These are phyloP conservation scores for Pueraria montana DNA, from an alignment of 306 rosid species.

Conservation along the genomic window DNA sequence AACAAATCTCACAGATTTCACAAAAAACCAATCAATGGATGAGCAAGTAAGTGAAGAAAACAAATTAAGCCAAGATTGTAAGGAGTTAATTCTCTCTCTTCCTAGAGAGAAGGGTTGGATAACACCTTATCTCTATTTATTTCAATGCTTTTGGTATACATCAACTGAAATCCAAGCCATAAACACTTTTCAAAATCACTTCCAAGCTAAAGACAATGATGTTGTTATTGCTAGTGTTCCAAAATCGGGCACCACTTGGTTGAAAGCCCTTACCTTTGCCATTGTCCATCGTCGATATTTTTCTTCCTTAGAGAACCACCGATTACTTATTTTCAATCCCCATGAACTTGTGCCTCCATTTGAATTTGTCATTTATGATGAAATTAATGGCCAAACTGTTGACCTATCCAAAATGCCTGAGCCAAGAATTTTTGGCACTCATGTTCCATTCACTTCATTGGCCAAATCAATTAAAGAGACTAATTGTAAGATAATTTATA, in stretches of 20 bases:
- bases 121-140: conserved; percentile 8
- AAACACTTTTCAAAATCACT: not conserved
- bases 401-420: not conserved
- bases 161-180: not conserved
- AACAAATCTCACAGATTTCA: not conserved
- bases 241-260: conserved; percentile 29
- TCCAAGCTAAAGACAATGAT: conserved; percentile 19
- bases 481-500: not conserved
- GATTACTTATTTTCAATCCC: not conserved
- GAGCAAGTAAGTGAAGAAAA: not conserved
- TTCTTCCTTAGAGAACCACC: not conserved
- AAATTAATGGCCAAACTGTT: not conserved
- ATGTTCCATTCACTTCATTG: not conserved
- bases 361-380: conserved; percentile 1
- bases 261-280: conserved; percentile 19
- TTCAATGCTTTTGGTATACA: conserved; percentile 1
- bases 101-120: conserved; percentile 14
- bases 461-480: not conserved
- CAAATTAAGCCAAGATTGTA: conserved; percentile 11
- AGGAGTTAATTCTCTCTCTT: not conserved
- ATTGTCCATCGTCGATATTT: not conserved
- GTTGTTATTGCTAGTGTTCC: conserved; percentile 12
- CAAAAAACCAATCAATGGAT: not conserved
- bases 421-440: conserved; percentile 21
- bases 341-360: conserved; percentile 17